These are phyloP conservation scores for Suillus subalutaceus DNA, from an alignment of 768 basidiomycete species.

Conservation along the genomic window DNA sequence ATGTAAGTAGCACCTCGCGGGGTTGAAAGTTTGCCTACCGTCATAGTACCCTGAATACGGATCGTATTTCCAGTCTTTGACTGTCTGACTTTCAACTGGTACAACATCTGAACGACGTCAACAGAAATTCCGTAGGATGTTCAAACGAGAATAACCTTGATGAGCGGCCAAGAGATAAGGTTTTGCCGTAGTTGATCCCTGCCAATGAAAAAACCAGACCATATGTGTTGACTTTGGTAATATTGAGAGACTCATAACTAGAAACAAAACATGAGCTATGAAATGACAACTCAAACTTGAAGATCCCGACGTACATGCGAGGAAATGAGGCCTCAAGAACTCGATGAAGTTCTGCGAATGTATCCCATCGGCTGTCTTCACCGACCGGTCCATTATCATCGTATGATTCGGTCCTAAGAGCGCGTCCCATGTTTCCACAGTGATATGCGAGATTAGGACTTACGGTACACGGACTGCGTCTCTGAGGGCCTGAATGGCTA, in stretches of 20 bases:
- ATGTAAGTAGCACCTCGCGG: neutral
- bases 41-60: conserved; percentile 64
- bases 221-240: conserved; percentile 61
- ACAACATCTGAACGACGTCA: conserved; percentile 54
- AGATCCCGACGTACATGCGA: conserved; percentile 45
- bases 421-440: neutral
- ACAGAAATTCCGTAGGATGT: neutral
- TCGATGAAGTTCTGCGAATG: conserved; percentile 17
- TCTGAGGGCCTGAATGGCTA: conserved; percentile 34
- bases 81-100: conserved; percentile 55
- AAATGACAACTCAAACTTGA: neutral
- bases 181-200: conserved; percentile 51
- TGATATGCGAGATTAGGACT: conserved; percentile 12
- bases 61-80: conserved; percentile 57
- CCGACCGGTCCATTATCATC: conserved; percentile 48
- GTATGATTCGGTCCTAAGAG: conserved; percentile 45
- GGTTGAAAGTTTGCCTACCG: conserved; percentile 31
- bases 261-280: neutral
- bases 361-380: conserved; percentile 39
- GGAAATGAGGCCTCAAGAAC: conserved; percentile 49
- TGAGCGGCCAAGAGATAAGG: conserved; percentile 57
- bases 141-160: conserved; percentile 37
- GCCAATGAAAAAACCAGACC: conserved; percentile 60
- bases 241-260: conserved; percentile 49
- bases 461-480: conserved; percentile 42